These are phyloP conservation scores for Mollisiaceae sp. DNA, from an alignment of 2,329 filamentous ascomycete genomes.

Conservation along the genomic window DNA sequence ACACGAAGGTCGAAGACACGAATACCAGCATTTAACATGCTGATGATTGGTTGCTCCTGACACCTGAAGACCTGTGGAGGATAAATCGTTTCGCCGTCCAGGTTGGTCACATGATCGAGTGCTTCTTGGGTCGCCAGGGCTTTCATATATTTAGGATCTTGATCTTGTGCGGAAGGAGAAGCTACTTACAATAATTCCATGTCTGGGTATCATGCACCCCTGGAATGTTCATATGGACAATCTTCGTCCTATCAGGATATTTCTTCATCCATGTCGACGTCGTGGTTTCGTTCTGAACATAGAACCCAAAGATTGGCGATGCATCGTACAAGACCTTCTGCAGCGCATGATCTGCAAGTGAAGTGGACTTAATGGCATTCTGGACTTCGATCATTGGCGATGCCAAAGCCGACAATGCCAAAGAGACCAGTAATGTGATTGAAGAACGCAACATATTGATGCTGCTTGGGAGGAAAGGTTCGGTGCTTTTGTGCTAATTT, in stretches of 20 bases:
- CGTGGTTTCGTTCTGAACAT: slow-evolving; percentile 30
- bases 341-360: slow-evolving; percentile 46
- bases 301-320: slow-evolving; percentile 50
- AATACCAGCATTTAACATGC: slow-evolving; percentile 52
- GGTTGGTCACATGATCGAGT: slow-evolving; percentile 47
- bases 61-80: slow-evolving; percentile 48
- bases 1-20: slow-evolving; percentile 57
- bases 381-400: background rate
- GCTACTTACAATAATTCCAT: slow-evolving; percentile 52
- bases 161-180: too few species aligned
- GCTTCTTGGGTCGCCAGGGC: slow-evolving; percentile 47
- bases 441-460: background rate
- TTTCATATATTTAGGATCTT: too few species aligned
- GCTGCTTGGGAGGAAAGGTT: background rate
- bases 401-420: background rate
- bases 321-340: slow-evolving; percentile 50
- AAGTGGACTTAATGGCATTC: background rate
- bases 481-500: background rate
- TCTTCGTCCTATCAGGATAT: slow-evolving; percentile 48
- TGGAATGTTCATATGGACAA: slow-evolving; percentile 55
- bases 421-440: background rate
- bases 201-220: slow-evolving; percentile 57
- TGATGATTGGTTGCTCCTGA: slow-evolving; percentile 46
- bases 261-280: slow-evolving; percentile 53
- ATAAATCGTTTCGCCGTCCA: slow-evolving; percentile 43